A percentile compares a stretch with the other conserved stretches of the same genome.
These are phyloP conservation scores for Knoxdaviesia capensis DNA, from an alignment of 2,329 filamentous ascomycete species.

Conservation along the genomic window DNA sequence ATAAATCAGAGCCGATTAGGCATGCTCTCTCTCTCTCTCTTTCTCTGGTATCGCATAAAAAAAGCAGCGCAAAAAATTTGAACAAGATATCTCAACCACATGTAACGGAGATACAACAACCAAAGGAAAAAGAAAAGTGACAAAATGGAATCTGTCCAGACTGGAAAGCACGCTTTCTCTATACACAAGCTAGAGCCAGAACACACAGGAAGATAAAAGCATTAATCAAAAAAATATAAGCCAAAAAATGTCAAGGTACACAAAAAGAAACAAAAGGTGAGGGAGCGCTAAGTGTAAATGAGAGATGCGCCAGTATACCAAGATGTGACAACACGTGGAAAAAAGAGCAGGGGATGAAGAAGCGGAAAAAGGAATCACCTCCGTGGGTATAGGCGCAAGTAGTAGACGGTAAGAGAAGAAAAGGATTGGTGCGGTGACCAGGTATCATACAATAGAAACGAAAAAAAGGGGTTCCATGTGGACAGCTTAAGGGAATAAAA, in stretches of 20 bases:
- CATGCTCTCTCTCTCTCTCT: too few relatives aligned
- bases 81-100: too few relatives aligned
- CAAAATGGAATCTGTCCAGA: too few relatives aligned
- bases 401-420: slow-evolving; percentile 3
- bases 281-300: background rate
- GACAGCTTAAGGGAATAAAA: background rate
- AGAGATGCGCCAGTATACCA: background rate
- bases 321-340: slow-evolving; percentile 1
- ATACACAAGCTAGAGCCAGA: too few relatives aligned
- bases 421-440: background rate
- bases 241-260: slow-evolving; percentile 3
- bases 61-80: too few relatives aligned
- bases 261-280: background rate
- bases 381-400: background rate
- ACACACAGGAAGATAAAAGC: background rate
- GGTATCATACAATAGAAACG: slow-evolving; percentile 1
- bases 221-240: slow-evolving; percentile 2
- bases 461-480: background rate
- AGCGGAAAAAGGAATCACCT: slow-evolving; percentile 1
- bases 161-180: too few relatives aligned
- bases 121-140: too few relatives aligned
- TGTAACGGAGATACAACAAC: too few relatives aligned
- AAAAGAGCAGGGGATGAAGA: slow-evolving; percentile 2
- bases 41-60: too few relatives aligned
- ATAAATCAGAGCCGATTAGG: too few relatives aligned